Conservation (phyloP, 331 rosid genomes). For the Saraca asoca region DNA sequence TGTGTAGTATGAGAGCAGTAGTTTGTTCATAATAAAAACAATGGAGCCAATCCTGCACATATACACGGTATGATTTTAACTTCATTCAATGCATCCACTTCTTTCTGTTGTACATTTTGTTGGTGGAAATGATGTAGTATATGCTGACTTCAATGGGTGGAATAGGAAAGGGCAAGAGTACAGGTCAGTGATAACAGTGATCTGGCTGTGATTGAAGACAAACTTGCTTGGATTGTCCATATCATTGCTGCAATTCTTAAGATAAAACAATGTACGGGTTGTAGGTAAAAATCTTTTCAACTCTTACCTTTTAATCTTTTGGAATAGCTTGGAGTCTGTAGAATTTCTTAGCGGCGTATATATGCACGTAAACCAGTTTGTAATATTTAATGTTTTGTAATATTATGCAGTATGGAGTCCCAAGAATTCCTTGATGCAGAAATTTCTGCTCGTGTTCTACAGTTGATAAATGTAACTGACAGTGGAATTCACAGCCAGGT, state of each 20-base stretch:
- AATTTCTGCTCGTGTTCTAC: conserved; percentile 95
- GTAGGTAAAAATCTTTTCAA: conserved; percentile 61
- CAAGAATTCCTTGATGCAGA: conserved; percentile 97
- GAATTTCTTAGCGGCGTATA: conserved; percentile 7
- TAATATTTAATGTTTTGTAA: conserved; percentile 23
- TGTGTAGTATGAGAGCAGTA: conserved; percentile 94
- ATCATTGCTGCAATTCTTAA: conserved; percentile 92
- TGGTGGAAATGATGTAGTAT: conserved; percentile 30
- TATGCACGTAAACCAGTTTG: conserved; percentile 26
- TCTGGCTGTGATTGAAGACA: conserved; percentile 78
- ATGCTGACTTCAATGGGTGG: conserved; percentile 37
- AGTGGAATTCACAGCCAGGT: conserved; percentile 96
- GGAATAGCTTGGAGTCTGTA: background rate
- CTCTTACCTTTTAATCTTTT: conserved; percentile 22
- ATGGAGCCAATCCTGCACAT: conserved; percentile 90
- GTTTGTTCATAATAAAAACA: conserved; percentile 81
- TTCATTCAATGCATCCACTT: conserved; percentile 19
- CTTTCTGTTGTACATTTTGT: conserved; percentile 24
- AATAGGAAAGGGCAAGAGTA: conserved; percentile 88
- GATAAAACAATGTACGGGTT: conserved; percentile 83
- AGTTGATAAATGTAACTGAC: conserved; percentile 85
- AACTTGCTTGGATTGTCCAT: conserved; percentile 98
- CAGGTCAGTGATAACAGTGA: conserved; percentile 75
- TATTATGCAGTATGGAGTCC: conserved; percentile 70
- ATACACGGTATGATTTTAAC: conserved; percentile 72